Conservation (phyloP, 306 rosid species). For the Trifolium pratense region DNA sequence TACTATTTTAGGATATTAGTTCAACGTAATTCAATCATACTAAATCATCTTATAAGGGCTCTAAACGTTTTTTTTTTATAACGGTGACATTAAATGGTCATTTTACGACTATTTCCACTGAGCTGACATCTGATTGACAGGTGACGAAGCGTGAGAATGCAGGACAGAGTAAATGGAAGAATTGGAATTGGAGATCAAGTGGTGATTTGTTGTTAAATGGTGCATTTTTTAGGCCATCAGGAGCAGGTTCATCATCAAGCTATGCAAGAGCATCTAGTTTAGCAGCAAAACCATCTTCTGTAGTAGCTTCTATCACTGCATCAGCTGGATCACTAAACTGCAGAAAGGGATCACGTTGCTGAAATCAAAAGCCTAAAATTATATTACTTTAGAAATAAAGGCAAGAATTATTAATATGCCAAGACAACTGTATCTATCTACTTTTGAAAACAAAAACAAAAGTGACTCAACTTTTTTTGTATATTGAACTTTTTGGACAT, state of each 20-base stretch:
- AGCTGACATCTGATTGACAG: slow-evolving; percentile 37
- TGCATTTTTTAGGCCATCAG: slow-evolving; percentile 77
- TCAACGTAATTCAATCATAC: not conserved
- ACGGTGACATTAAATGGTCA: not conserved
- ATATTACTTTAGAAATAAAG: slow-evolving; percentile 38
- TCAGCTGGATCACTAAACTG: slow-evolving; percentile 74
- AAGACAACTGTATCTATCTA: not conserved
- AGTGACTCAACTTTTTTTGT: slow-evolving; percentile 41
- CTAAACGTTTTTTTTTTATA: no score
- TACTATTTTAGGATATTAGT: not conserved
- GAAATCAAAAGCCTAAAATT: slow-evolving; percentile 18
- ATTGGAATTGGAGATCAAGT: slow-evolving; percentile 88
- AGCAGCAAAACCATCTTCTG: slow-evolving; percentile 73
- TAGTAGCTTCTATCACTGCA: slow-evolving; percentile 70
- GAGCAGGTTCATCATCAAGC: slow-evolving; percentile 75
- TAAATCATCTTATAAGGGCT: not conserved
- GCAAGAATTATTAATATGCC: slow-evolving; percentile 29
- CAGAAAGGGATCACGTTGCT: slow-evolving; percentile 72
- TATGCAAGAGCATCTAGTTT: slow-evolving; percentile 86
- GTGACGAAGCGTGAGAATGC: slow-evolving; percentile 72
- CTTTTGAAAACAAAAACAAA: not conserved
- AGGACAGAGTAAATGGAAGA: slow-evolving; percentile 66
- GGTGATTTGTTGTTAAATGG: slow-evolving; percentile 88
- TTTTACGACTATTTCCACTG: not conserved
- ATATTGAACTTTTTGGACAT: slow-evolving; percentile 33